phyloP scores from a whole-genome alignment of 2,329 filamentous ascomycete species.

The Alternaria tenuissima region DNA sequence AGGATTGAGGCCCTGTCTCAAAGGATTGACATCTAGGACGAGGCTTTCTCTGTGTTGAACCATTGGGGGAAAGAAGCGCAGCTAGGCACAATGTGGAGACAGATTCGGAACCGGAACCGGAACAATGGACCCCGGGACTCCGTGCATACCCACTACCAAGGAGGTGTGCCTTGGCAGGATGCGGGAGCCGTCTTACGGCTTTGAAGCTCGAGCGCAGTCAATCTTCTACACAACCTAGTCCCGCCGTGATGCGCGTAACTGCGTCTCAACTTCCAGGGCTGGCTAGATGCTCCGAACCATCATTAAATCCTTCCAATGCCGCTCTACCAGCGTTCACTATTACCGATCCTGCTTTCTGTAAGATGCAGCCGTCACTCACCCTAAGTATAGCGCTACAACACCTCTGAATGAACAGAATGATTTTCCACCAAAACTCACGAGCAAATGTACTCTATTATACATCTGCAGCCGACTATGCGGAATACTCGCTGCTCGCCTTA shows the following conservation, averaged over 20 bases:
- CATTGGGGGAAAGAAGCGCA: neutral
- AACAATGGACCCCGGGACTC: neutral
- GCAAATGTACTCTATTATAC: neutral
- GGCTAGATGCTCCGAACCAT: neutral
- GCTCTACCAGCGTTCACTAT: neutral
- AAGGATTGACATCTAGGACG: neutral
- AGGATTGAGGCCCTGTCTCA: neutral
- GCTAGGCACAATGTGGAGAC: neutral
- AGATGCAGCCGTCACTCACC: neutral
- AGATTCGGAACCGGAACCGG: neutral
- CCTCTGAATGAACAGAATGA: neutral
- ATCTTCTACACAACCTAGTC: neutral
- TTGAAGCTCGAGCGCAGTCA: neutral
- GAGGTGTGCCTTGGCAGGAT: neutral
- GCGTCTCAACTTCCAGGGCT: neutral
- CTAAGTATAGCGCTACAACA: neutral
- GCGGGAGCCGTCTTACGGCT: neutral
- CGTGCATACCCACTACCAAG: neutral
- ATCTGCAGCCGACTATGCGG: neutral
- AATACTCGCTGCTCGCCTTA: neutral
- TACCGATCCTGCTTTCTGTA: neutral
- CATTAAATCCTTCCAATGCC: neutral
- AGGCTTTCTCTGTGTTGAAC: neutral
- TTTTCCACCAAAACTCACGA: neutral
- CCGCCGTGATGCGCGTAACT: neutral